These are phyloP conservation scores for Dothideomycetes sp. DNA, from an alignment of 2,329 filamentous ascomycete species.

Conservation along the genomic window DNA sequence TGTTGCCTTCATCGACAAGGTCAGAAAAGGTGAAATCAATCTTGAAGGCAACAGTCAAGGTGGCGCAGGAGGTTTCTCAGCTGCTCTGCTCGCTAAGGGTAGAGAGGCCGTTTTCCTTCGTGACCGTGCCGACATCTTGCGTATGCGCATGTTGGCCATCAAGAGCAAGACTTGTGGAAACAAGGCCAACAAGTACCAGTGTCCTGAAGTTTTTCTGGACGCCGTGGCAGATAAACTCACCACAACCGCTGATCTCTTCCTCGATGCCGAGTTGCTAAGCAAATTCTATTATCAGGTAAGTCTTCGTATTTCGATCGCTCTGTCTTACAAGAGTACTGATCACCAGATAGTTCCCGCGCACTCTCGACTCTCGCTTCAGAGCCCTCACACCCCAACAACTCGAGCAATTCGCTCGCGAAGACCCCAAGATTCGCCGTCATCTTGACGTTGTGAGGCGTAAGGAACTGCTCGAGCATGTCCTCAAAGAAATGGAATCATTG, in stretches of 20 bases:
- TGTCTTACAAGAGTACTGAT: neutral
- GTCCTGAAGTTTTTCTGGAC: constrained; percentile 95
- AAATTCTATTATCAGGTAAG: constrained; percentile 84
- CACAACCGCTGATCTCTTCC: constrained; percentile 87
- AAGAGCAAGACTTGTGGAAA: constrained; percentile 83
- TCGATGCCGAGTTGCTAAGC: constrained; percentile 91
- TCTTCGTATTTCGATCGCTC: too few relatives aligned
- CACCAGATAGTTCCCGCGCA: constrained; percentile 61
- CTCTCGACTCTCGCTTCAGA: constrained; percentile 79
- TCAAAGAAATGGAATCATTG: constrained; percentile 92
- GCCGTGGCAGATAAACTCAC: constrained; percentile 92
- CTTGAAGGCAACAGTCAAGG: constrained; percentile 67
- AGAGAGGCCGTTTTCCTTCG: constrained; percentile 90
- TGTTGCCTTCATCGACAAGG: constrained; percentile 81
- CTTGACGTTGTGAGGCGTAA: constrained; percentile 88
- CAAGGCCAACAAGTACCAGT: constrained; percentile 88
- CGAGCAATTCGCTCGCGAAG: constrained; percentile 85
- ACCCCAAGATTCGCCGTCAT: constrained; percentile 79
- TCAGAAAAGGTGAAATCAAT: constrained; percentile 72
- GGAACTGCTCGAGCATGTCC: constrained; percentile 81
- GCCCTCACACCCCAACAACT: constrained; percentile 61
- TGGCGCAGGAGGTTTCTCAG: constrained; percentile 88
- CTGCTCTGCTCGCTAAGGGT: constrained; percentile 65
- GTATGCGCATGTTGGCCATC: constrained; percentile 77
- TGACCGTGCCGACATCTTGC: constrained; percentile 81